Conservation (phyloP, 306 rosid genomes). For the Malus asiatica region DNA sequence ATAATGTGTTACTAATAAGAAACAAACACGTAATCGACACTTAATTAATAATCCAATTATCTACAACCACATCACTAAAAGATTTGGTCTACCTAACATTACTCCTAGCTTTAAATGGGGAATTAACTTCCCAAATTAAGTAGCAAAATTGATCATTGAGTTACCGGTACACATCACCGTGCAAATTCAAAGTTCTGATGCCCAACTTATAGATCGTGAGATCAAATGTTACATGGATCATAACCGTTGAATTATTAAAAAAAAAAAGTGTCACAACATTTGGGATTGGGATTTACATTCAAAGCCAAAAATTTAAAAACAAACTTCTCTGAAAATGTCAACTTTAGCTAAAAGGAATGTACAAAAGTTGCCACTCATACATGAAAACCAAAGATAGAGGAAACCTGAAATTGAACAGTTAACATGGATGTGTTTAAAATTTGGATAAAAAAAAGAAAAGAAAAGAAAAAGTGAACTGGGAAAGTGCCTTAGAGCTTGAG, state of each 20-base stretch:
- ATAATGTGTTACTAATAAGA: too few relatives aligned
- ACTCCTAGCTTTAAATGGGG: too few relatives aligned
- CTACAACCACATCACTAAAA: too few relatives aligned
- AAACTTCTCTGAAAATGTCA: not conserved
- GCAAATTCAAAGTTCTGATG: too few relatives aligned
- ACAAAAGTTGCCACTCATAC: constrained; percentile 28
- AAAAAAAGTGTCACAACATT: not conserved
- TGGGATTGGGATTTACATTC: constrained; percentile 5
- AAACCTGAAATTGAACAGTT: constrained; percentile 4
- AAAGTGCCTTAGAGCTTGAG: constrained; percentile 56
- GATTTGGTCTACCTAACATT: too few relatives aligned
- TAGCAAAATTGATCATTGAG: too few relatives aligned
- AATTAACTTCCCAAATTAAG: too few relatives aligned
- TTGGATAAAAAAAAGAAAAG: constrained; percentile 10
- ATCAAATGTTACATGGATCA: too few relatives aligned
- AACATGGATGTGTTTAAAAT: not conserved
- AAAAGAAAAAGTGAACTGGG: not conserved
- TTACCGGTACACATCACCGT: too few relatives aligned
- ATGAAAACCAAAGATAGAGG: not conserved
- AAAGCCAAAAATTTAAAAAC: constrained; percentile 9
- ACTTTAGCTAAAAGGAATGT: constrained; percentile 28
- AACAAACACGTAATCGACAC: too few relatives aligned
- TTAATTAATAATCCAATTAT: too few relatives aligned
- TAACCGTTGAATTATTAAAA: not conserved
- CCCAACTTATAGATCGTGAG: too few relatives aligned